A percentile compares a stretch with the other conserved stretches of the same genome.
Conservation (phyloP, 805 yeast genomes). For the Yamadazyma philogaea region DNA sequence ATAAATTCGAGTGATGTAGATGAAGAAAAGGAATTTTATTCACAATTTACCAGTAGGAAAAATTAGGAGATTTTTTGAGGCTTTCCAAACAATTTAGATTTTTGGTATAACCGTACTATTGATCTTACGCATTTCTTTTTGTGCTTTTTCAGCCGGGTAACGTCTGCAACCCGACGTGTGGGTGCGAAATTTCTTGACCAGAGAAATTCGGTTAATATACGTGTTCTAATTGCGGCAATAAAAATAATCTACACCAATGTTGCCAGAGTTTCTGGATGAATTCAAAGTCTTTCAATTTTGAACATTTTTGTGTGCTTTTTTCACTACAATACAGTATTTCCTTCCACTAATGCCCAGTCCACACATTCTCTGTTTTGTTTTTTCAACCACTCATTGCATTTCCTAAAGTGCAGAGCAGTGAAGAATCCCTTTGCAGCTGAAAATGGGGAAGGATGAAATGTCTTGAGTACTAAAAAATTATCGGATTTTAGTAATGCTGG, state of each 20-base stretch:
- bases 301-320: slow-evolving; percentile 23
- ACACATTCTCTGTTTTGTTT: slow-evolving; percentile 44
- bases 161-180: slow-evolving; percentile 2
- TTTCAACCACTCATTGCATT: slow-evolving; percentile 75
- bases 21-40: background rate
- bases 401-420: slow-evolving; percentile 66
- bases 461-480: slow-evolving; percentile 52
- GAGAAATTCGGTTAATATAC: slow-evolving; percentile 6
- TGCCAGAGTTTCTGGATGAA: slow-evolving; percentile 3
- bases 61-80: slow-evolving; percentile 5
- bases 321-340: slow-evolving; percentile 16
- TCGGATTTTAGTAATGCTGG: slow-evolving; percentile 18
- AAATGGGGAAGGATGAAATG: slow-evolving; percentile 94
- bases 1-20: background rate
- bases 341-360: slow-evolving; percentile 58
- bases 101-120: slow-evolving; percentile 8
- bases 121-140: slow-evolving; percentile 9
- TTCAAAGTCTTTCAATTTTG: slow-evolving; percentile 2
- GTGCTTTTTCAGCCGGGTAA: slow-evolving; percentile 5
- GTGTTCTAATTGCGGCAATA: slow-evolving; percentile 6
- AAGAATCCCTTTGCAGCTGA: slow-evolving; percentile 87
- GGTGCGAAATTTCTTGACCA: slow-evolving; percentile 1
- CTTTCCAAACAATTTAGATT: slow-evolving; percentile 5
- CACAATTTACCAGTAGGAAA: background rate
- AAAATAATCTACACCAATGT: slow-evolving; percentile 7